Evolutionary conservation across 176 grass and related monocot genomes (phyloP).

Genomic region (Oryza punctata): DNA sequence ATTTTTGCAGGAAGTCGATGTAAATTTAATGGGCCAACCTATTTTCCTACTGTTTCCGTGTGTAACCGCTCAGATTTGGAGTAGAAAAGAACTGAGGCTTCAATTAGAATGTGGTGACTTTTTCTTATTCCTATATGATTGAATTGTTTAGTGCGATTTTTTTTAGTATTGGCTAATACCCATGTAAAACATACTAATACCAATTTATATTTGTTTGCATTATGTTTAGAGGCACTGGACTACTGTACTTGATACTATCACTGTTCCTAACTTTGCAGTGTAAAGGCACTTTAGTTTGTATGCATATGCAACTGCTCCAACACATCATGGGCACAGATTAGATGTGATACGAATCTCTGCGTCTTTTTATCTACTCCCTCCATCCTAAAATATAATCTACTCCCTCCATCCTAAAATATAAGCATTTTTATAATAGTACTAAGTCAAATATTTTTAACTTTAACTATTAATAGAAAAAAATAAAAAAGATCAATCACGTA

Average conservation of each 20-base stretch:
- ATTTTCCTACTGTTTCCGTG: neutral
- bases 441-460: no score
- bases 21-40: neutral
- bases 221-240: neutral
- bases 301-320: neutral
- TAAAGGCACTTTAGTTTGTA: neutral
- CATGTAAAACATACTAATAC: neutral
- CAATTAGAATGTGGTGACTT: neutral
- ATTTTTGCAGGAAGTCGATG: neutral
- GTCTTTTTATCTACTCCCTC: neutral
- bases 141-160: neutral
- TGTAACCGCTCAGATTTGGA: neutral
- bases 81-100: neutral
- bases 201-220: neutral
- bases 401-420: no score
- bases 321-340: slow-evolving; percentile 1
- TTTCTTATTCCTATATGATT: neutral
- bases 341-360: slow-evolving; percentile 1
- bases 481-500: no score
- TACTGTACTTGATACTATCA: neutral
- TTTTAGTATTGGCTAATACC: neutral
- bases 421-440: no score
- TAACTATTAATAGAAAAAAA: no score
- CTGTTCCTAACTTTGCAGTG: neutral
- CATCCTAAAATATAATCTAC: no score